Evolutionary conservation across 192 early-diverging fungal genomes (phyloP), one percentile per base, ranked within the genome.

Genomic region (Coemansia biformis): DNA sequence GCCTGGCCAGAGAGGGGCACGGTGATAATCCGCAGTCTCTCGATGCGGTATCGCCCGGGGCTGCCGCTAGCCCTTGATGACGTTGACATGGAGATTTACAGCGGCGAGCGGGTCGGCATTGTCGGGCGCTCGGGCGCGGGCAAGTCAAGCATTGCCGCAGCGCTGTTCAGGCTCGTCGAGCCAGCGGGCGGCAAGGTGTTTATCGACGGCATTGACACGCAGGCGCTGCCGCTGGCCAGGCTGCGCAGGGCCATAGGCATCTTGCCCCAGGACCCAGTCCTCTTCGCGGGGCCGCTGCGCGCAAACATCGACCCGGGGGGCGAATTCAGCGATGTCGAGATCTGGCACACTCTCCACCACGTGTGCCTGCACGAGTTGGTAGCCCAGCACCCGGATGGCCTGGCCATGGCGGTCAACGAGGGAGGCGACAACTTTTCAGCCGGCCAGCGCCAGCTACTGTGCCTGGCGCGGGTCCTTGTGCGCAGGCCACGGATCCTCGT

Each of bases 61-160:
- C 52, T 72, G 7, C 57, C 68, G 8, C 46, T 64, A 10, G 61
- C 68, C 3, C 53, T 72, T 9, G 38, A 41, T 2, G 40, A 78
- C 26, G 65, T 93, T 19, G 75, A 59, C 18, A 48, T 88, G 37
- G 54, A 77, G 23, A 72, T 92, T 15, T 81, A 77, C 22, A 71
- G 75, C 7, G 81, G 81, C 8, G 85, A 86, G 26, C 83, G 82
- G 39, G 74, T 91, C 51, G 92, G 84, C 13, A 78, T 95, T 15
- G 86, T 95, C 22, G 92, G 92, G 19, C 75, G 92, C 6, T 90
- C 90, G 4, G 90, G 90, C 8, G 86, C 87, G 17, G 86, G 86
- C 5, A 89, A 88, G 33, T 75, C 72, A 6, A 82, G 77, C 50
- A 69, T 89, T 44, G 66, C 90, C 7, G 59, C 68, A 0, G 71